Conservation (phyloP, 169 alveolate species). For the Eimeria acervulina region DNA sequence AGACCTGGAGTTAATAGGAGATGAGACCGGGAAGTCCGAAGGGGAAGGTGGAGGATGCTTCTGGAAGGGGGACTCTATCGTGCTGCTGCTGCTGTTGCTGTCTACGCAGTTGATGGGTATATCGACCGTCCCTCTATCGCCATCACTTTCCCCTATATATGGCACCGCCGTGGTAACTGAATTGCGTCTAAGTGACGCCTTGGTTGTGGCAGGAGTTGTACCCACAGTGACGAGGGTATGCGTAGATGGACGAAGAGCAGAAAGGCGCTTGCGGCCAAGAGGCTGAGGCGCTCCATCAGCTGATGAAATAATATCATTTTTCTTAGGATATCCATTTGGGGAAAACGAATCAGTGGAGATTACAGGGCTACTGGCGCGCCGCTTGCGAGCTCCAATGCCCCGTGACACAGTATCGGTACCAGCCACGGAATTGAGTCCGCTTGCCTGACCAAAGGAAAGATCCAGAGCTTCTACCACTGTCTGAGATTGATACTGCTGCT, state of each 20-base stretch:
- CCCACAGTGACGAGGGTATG: slow-evolving; percentile 7
- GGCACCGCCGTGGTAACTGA: slow-evolving; percentile 24
- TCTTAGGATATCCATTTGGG: background rate
- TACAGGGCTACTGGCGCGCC: slow-evolving; percentile 74
- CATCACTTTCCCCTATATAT: background rate
- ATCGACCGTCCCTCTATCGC: background rate
- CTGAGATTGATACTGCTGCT: background rate
- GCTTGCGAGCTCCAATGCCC: slow-evolving; percentile 63
- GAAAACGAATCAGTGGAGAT: slow-evolving; percentile 24
- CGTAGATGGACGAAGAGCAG: slow-evolving; percentile 22
- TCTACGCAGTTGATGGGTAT: slow-evolving; percentile 5
- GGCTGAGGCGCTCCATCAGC: slow-evolving; percentile 2
- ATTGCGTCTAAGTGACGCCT: slow-evolving; percentile 32
- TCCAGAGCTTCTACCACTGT: slow-evolving; percentile 25
- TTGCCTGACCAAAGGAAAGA: background rate
- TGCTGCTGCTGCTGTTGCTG: slow-evolving; percentile 55
- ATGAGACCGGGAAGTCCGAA: slow-evolving; percentile 71
- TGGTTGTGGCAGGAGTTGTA: background rate
- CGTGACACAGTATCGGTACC: background rate
- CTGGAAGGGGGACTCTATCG: slow-evolving; percentile 71
- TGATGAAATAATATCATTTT: background rate
- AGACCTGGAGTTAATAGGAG: slow-evolving; percentile 41
- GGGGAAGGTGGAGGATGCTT: slow-evolving; percentile 79
- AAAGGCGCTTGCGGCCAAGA: slow-evolving; percentile 46
- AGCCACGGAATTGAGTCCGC: background rate